Evolutionary conservation across 139 green algal species (phyloP).

Genomic region (Picochlorum sp.): DNA sequence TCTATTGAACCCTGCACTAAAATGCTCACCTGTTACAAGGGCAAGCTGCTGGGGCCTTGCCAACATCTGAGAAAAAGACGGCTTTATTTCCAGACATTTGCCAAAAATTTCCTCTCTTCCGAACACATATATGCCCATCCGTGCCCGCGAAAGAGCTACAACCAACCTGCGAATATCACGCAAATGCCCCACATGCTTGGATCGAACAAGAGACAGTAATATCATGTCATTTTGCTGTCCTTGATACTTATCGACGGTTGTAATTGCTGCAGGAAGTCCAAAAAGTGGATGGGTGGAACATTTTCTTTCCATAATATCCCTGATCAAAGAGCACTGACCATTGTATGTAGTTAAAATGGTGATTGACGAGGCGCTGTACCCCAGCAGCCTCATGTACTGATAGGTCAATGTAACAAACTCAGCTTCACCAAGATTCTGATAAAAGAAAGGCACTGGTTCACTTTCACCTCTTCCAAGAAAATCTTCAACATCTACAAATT

Average conservation of each 20-base stretch:
- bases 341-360: conserved; percentile 98
- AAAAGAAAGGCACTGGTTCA: conserved; percentile 83
- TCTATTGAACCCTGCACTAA: conserved; percentile 2
- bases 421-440: conserved; percentile 93
- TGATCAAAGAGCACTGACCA: conserved; percentile 88
- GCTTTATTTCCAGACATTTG: conserved; percentile 89
- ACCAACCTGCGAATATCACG: conserved; percentile 90
- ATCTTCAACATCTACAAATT: conserved; percentile 88
- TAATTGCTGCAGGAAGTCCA: conserved; percentile 7
- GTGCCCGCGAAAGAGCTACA: conserved; percentile 84
- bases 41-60: conserved; percentile 62
- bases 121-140: conserved; percentile 96
- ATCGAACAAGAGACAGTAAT: conserved; percentile 90
- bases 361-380: conserved; percentile 86
- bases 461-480: conserved; percentile 72
- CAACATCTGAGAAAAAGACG: conserved; percentile 72
- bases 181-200: conserved; percentile 81
- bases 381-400: conserved; percentile 89
- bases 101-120: conserved; percentile 68
- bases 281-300: conserved; percentile 61
- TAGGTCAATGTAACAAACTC: conserved; percentile 83
- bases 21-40: conserved; percentile 40
- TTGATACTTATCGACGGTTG: conserved; percentile 98
- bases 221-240: conserved; percentile 97
- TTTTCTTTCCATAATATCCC: conserved; percentile 79